phyloP scores from a whole-genome alignment of 176 grass and related monocot genomes.

The Thalia dealbata region DNA sequence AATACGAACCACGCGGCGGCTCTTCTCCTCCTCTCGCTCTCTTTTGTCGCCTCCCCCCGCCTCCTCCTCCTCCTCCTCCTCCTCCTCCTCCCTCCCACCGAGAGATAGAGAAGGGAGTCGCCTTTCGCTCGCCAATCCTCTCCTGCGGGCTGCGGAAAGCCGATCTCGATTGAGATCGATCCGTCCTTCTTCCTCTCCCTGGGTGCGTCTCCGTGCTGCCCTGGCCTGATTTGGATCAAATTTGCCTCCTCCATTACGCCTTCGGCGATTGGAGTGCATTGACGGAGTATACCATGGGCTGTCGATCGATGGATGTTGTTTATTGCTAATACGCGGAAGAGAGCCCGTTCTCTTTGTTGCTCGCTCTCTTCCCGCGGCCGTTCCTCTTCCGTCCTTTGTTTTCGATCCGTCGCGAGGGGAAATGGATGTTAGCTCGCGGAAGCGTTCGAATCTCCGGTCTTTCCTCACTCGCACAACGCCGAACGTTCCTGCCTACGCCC shows the following conservation, averaged over 20 bases:
- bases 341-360: not conserved
- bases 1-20: not conserved
- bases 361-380: not conserved
- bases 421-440: not conserved
- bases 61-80: not conserved
- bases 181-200: not conserved
- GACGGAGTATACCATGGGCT: not conserved
- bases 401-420: not conserved
- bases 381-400: not conserved
- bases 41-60: not conserved
- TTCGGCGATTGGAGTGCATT: not conserved
- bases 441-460: slow-evolving; percentile 11
- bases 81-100: not conserved
- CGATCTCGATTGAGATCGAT: not conserved
- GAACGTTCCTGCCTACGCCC: slow-evolving; percentile 2
- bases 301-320: not conserved
- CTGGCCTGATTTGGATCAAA: not conserved
- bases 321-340: not conserved
- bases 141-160: no score
- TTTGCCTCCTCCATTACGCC: not conserved
- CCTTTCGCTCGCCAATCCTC: no score
- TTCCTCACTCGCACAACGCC: slow-evolving; percentile 10
- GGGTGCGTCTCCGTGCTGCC: not conserved
- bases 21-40: not conserved
- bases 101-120: no score